Base-by-base conservation (phyloP, 148 eudicot genomes). In the Rheum nobile region DNA sequence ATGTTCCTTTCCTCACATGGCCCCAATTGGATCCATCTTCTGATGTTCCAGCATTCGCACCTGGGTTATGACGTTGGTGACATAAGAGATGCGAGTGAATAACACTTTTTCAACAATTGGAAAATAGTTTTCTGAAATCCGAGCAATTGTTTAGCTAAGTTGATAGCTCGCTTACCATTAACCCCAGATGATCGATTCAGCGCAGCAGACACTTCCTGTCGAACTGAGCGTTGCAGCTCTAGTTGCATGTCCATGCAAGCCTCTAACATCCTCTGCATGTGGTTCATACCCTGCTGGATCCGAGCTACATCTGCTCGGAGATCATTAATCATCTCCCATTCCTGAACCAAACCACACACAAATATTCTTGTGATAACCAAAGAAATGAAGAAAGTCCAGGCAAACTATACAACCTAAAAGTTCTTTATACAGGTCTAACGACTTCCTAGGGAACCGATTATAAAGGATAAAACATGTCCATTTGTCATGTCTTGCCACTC, bases 241-340 rank as follows among this genome's bases (percentile, higher is more conserved):
- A 91, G 82, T 77, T 95, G 98, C 98, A 95, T 91, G 81, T 95
- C 98, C 96, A 95, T 91, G 87, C 97, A 95, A 68, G 97, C 89
- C 80, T 95, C 98, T 72, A 95, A 71, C 96, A 90, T 91, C 82
- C 90, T 86, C 77, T 95, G 98, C 98, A 95, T 95, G 87, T 95
- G 96, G 77, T 78, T 87, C 98, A 95, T 91, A 22, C 98, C 97
- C 79, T 91, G 98, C 77, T 95, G 97, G 52, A 95, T 96, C 85
- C 91, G 88, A 21, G 90, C 83, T 76, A 95, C 85, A 77, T 95
- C 98, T 29, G 91, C 80, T 81, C 93, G 81, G 57, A 95, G 86
- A 84, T 95, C 93, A 82, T 91, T 90, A 44, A 91, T 87, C 91
- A 87, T 88, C 85, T 95, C 98, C 97, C 97, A 91, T 69, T 91